Evolutionary conservation across 1,284 basidiomycete genomes (phyloP).

Genomic region (Heliocybe sulcata): DNA sequence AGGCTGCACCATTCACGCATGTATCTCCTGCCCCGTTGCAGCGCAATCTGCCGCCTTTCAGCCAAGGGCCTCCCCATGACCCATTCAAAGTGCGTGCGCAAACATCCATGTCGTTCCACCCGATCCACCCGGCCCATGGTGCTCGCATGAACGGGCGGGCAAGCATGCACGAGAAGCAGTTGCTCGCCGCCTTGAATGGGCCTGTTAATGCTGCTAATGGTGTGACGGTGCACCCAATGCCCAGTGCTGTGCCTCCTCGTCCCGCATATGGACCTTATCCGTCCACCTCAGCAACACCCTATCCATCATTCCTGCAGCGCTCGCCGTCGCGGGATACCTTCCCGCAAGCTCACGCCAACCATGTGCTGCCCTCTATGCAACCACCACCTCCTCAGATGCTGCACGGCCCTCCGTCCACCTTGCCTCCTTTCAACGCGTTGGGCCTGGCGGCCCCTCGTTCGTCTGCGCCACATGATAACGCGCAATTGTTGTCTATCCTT

Average conservation of each 20-base stretch:
- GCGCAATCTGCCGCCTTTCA: slow-evolving; percentile 6
- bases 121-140: slow-evolving; percentile 16
- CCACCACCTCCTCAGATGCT: slow-evolving; percentile 2
- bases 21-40: slow-evolving; percentile 1
- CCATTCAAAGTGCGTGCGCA: slow-evolving; percentile 50
- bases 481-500: slow-evolving; percentile 26
- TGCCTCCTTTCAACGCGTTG: slow-evolving; percentile 8
- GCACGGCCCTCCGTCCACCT: neutral
- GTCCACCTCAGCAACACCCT: slow-evolving; percentile 2
- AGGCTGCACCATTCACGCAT: slow-evolving; percentile 4
- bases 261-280: slow-evolving; percentile 2
- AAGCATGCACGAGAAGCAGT: slow-evolving; percentile 49
- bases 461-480: slow-evolving; percentile 15
- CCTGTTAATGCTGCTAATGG: slow-evolving; percentile 2
- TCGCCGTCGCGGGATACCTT: slow-evolving; percentile 1
- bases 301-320: slow-evolving; percentile 2
- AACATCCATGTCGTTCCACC: slow-evolving; percentile 48
- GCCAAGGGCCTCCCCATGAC: slow-evolving; percentile 22
- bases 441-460: slow-evolving; percentile 12
- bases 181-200: slow-evolving; percentile 31
- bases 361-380: slow-evolving; percentile 2
- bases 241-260: neutral
- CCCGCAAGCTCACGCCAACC: slow-evolving; percentile 1
- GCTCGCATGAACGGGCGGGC: slow-evolving; percentile 17
- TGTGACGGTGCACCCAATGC: neutral